Evolutionary conservation across 129 eudicot species (phyloP).

Genomic region (Calendula officinalis): DNA sequence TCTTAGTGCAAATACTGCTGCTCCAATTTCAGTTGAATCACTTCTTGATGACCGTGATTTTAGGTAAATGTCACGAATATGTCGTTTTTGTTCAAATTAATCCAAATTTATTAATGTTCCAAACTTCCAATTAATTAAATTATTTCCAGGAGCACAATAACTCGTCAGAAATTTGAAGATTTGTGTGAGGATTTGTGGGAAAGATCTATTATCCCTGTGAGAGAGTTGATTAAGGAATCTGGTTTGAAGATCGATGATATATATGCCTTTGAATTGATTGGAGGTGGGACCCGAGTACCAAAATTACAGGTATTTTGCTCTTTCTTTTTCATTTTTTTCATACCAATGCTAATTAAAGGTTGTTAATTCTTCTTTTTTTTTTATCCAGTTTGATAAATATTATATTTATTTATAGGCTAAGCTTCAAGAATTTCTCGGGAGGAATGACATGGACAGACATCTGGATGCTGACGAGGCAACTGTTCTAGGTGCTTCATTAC

Average conservation of each 20-base stretch:
- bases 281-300: conserved; percentile 99
- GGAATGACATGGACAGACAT: conserved; percentile 87
- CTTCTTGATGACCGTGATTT: conserved; percentile 94
- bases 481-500: conserved; percentile 92
- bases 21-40: conserved; percentile 97
- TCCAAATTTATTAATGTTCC: not conserved
- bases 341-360: conserved; percentile 9
- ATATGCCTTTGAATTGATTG: conserved; percentile 90
- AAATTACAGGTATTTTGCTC: conserved; percentile 81
- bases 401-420: conserved; percentile 56
- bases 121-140: not conserved
- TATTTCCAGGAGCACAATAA: conserved; percentile 80
- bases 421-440: conserved; percentile 94
- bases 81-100: not conserved
- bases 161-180: conserved; percentile 96
- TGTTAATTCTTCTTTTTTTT: too few relatives aligned
- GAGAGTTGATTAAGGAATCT: conserved; percentile 79
- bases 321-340: conserved; percentile 19
- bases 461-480: conserved; percentile 98
- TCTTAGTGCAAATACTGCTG: conserved; percentile 92
- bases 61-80: conserved; percentile 45
- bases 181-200: conserved; percentile 93
- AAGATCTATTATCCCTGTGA: conserved; percentile 75
- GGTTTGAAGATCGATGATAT: conserved; percentile 74
- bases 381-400: conserved; percentile 6